These are phyloP conservation scores for Fusarium sarcochroum DNA, from an alignment of 2,329 filamentous ascomycete species.

Conservation along the genomic window DNA sequence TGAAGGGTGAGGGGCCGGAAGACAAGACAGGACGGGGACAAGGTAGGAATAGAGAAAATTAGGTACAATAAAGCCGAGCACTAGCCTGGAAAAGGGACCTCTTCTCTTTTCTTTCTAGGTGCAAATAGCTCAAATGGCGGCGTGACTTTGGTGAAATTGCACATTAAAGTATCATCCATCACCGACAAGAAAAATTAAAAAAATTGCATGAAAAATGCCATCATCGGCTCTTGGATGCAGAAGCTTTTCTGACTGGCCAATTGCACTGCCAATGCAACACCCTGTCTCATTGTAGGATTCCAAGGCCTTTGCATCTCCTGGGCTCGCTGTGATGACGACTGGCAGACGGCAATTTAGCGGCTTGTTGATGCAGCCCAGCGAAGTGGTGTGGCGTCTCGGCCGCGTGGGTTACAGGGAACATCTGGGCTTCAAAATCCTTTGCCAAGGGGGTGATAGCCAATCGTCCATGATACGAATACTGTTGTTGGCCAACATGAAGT, in stretches of 20 bases:
- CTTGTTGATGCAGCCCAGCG: constrained; percentile 4
- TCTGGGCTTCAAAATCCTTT: constrained; percentile 4
- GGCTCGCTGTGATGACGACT: constrained; percentile 8
- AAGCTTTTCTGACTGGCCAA: constrained; percentile 23
- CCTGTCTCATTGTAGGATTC: constrained; percentile 24
- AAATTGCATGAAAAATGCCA: not conserved
- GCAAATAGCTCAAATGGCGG: constrained; percentile 14
- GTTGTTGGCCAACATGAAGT: not conserved
- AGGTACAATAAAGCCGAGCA: constrained; percentile 19
- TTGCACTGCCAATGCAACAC: constrained; percentile 13
- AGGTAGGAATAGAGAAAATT: constrained; percentile 8
- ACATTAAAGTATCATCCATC: not conserved
- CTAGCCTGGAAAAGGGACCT: constrained; percentile 10
- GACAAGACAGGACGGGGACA: not conserved
- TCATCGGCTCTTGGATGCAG: constrained; percentile 1
- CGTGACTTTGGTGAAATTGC: constrained; percentile 25
- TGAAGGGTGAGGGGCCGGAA: constrained; percentile 18
- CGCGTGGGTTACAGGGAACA: constrained; percentile 40
- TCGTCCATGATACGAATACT: constrained; percentile 17
- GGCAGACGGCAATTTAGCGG: constrained; percentile 23
- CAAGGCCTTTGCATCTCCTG: not conserved
- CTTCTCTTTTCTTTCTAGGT: constrained; percentile 6
- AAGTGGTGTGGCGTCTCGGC: constrained; percentile 36
- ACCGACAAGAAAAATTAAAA: not conserved
- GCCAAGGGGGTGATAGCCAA: not conserved